Base-by-base conservation (phyloP, 2,329 filamentous ascomycete species). In the Colletotrichum melonis region DNA sequence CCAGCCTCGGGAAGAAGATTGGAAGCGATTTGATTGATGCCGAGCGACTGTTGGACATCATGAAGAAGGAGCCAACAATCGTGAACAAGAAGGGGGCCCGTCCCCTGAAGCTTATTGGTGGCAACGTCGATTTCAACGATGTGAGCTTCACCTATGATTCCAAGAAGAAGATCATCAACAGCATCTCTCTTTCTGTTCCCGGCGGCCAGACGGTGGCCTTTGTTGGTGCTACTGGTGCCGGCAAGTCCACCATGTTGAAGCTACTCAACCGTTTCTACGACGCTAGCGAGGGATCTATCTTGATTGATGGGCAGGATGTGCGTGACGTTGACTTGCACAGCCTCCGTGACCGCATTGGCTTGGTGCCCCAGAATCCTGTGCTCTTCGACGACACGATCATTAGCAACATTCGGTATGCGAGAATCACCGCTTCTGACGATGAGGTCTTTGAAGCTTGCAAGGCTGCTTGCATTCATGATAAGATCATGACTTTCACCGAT, bases 251-350 rank as follows among this genome's bases (percentile, higher is more conserved):
- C 1, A 84, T 89, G 35, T 79, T 90, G 54, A 90, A 89, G 77
- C 83, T 91, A n/a, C 81, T 91, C 6, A 86, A 88, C 76, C 88
- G 89, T 1, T 90, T 89, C 76, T 91, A 91, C 78, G 88, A 91
- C 72, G 87, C 89, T 2, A 87, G 82, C 0, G 80, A 81, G 9
- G 90, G 90, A 2, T 82, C 82, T 12, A 88, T 92, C 73, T 80
- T 81, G 7, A 88, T 92, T 46, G 88, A 92, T 71, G 88, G 86
- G 1, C 87, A 90, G 70, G 88, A 91, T 74, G 83, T 92, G 69
- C 86, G 87, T 14, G 85, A 90, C 22, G 86, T 89, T 49, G 85
- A 89, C 67, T 78, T 89, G 24, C 84, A 80, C 73, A 88, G 87
- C 72, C 81, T 91, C 22, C 87, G 88, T 5, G 85, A 86, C 59